Percentiles rank a stretch among this genome's conserved stretches.
Evolutionary conservation across 164 flowering plant genomes (phyloP).

Genomic region (Pachysandra terminalis): DNA sequence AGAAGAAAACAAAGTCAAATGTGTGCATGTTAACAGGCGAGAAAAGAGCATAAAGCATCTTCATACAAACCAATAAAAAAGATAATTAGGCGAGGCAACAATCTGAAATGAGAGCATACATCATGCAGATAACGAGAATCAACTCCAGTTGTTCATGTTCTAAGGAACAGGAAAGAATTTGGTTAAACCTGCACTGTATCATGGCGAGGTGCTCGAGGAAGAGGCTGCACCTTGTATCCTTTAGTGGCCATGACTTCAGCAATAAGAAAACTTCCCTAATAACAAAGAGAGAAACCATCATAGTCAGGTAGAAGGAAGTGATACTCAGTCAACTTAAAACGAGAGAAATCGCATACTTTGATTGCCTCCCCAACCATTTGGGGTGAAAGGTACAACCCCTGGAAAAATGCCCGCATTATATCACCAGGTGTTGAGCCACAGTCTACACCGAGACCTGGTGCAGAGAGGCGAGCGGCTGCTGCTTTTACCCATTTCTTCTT

Average conservation of each 20-base stretch:
- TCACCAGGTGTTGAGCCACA: slow-evolving; percentile 90
- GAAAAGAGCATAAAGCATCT: neutral
- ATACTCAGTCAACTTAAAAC: neutral
- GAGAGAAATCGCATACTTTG: slow-evolving; percentile 41
- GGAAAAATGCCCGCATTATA: slow-evolving; percentile 72
- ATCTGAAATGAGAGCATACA: neutral
- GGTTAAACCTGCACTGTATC: slow-evolving; percentile 75
- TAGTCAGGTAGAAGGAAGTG: slow-evolving; percentile 1
- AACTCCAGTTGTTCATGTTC: neutral
- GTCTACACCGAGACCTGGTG: slow-evolving; percentile 82
- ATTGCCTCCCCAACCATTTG: slow-evolving; percentile 95
- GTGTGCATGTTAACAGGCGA: neutral
- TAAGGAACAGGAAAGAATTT: neutral
- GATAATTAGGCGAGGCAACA: neutral
- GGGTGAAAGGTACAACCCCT: slow-evolving; percentile 78
- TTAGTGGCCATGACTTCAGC: slow-evolving; percentile 82
- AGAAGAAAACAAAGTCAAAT: neutral
- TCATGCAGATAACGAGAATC: neutral
- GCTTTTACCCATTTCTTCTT: slow-evolving; percentile 67
- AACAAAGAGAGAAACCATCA: slow-evolving; percentile 7
- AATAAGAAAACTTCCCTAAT: slow-evolving; percentile 64
- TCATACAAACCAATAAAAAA: neutral
- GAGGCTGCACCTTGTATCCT: slow-evolving; percentile 81
- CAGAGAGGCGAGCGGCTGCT: slow-evolving; percentile 85
- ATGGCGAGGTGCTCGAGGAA: slow-evolving; percentile 61